phyloP scores from a whole-genome alignment of 1,284 basidiomycete species.

The Heliocybe sulcata region DNA sequence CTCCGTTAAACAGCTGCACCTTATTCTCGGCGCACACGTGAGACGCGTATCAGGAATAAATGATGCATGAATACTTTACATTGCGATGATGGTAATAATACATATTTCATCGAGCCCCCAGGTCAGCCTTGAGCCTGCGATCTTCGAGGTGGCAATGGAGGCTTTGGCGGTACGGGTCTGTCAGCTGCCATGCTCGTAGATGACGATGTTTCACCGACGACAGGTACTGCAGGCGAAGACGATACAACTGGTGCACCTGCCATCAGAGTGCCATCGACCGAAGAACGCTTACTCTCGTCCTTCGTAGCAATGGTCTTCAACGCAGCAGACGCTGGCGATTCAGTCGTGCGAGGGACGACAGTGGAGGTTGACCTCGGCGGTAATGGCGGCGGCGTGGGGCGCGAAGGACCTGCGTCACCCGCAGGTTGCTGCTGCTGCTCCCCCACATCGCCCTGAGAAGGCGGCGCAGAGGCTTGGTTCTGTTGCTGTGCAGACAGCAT shows the following conservation, averaged over 20 bases:
- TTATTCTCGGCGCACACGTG: too few relatives aligned
- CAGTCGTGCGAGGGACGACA: background rate
- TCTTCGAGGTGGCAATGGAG: slow-evolving; percentile 28
- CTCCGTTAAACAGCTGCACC: background rate
- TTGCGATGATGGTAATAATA: background rate
- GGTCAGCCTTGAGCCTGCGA: background rate
- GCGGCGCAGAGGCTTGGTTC: background rate
- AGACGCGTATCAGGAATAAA: background rate
- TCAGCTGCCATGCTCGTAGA: background rate
- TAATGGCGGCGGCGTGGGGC: slow-evolving; percentile 1
- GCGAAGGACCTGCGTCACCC: background rate
- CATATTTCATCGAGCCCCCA: too few relatives aligned
- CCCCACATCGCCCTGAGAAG: background rate
- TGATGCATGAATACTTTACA: background rate
- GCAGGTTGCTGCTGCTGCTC: background rate
- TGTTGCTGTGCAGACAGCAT: slow-evolving; percentile 5
- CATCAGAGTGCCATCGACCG: background rate
- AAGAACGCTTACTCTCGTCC: slow-evolving; percentile 24
- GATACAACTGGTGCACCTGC: too few relatives aligned
- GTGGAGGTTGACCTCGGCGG: slow-evolving; percentile 5
- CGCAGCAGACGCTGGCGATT: slow-evolving; percentile 40
- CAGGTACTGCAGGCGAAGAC: too few relatives aligned
- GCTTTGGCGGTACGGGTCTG: slow-evolving; percentile 14
- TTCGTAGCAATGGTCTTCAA: slow-evolving; percentile 48
- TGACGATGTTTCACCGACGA: background rate